phyloP scores from a whole-genome alignment of 2,329 filamentous ascomycete species.

The Coniella lustricola region DNA sequence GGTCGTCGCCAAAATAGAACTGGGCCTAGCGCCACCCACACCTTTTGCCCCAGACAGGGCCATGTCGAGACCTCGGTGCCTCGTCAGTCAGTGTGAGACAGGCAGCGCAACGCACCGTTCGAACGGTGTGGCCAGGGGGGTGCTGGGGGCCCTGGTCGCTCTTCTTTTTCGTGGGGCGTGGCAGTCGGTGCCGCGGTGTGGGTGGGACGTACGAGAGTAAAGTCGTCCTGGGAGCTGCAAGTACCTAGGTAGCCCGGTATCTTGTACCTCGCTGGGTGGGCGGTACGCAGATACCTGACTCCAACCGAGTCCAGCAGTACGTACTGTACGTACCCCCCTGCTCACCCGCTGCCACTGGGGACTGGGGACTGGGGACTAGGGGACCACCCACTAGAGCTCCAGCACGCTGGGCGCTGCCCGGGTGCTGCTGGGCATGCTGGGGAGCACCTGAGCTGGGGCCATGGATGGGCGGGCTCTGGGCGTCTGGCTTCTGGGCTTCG shows the following conservation, averaged over 20 bases:
- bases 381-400: no score
- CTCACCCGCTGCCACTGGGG: no score
- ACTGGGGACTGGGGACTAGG: no score
- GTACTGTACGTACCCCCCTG: no score
- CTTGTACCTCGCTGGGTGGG: no score
- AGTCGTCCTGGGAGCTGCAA: no score
- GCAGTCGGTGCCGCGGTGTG: constrained; percentile 14
- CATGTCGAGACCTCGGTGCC: constrained; percentile 27
- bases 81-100: constrained; percentile 46
- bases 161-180: constrained; percentile 15
- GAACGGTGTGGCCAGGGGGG: constrained; percentile 16
- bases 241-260: no score
- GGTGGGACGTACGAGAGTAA: constrained; percentile 4
- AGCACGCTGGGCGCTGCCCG: no score
- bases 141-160: constrained; percentile 20
- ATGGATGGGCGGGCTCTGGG: constrained; percentile 18
- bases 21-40: constrained; percentile 28
- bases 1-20: constrained; percentile 31
- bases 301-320: no score
- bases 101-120: constrained; percentile 30
- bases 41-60: constrained; percentile 35
- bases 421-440: no score
- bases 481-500: constrained; percentile 33
- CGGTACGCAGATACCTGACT: no score
- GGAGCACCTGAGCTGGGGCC: no score